Percentiles rank a stretch among this genome's conserved stretches.
These are phyloP conservation scores for Phaffia australis DNA, from an alignment of 768 basidiomycete genomes.

Conservation along the genomic window DNA sequence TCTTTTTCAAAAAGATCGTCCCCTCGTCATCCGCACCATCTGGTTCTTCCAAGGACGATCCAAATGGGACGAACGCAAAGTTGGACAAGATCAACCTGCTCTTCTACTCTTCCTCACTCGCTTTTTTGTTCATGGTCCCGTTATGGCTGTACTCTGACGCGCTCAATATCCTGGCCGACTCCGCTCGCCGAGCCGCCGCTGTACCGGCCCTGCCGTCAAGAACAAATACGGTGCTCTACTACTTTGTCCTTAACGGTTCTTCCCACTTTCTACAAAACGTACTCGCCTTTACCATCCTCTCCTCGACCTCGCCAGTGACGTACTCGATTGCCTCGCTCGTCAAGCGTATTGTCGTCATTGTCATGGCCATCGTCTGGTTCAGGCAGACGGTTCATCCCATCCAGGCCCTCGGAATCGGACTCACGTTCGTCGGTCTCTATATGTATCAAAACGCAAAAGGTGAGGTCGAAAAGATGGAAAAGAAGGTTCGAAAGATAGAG, in stretches of 20 bases:
- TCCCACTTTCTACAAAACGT: slow-evolving; percentile 96
- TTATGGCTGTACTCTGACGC: slow-evolving; percentile 88
- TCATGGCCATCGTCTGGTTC: slow-evolving; percentile 96
- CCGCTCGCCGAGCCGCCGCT: slow-evolving; percentile 30
- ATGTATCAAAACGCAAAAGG: slow-evolving; percentile 92
- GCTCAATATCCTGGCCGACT: slow-evolving; percentile 50
- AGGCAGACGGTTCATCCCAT: slow-evolving; percentile 35
- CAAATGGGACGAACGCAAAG: slow-evolving; percentile 43
- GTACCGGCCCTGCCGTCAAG: slow-evolving; percentile 21
- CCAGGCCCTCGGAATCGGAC: slow-evolving; percentile 54
- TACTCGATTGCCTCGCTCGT: slow-evolving; percentile 97
- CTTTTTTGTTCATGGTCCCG: slow-evolving; percentile 91
- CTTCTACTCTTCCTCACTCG: slow-evolving; percentile 85
- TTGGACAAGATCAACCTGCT: slow-evolving; percentile 95
- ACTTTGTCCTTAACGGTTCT: slow-evolving; percentile 86
- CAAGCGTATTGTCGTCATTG: slow-evolving; percentile 96
- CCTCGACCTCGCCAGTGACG: slow-evolving; percentile 92
- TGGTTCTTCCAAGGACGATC: slow-evolving; percentile 26
- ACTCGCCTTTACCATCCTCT: slow-evolving; percentile 90
- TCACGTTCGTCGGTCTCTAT: slow-evolving; percentile 84
- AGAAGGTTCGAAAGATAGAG: slow-evolving; percentile 52
- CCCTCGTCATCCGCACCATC: slow-evolving; percentile 47
- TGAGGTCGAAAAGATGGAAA: slow-evolving; percentile 88
- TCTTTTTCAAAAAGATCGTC: slow-evolving; percentile 98
- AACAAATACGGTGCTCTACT: slow-evolving; percentile 47